Evolutionary conservation across 2,329 filamentous ascomycete genomes (phyloP).

Genomic region (Aspergillus sp.): DNA sequence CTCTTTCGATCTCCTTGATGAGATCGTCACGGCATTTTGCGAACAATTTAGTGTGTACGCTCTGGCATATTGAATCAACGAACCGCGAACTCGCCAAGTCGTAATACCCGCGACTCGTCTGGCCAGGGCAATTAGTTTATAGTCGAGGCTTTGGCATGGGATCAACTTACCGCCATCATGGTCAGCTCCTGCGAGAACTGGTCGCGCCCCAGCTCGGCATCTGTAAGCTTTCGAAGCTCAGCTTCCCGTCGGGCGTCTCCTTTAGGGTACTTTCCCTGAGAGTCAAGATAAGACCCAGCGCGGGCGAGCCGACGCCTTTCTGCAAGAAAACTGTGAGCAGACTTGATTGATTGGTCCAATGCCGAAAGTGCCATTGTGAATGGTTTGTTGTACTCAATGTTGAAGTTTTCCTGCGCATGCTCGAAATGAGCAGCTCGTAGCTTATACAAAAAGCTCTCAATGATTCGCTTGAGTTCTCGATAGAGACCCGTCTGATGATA

Average conservation of each 20-base stretch:
- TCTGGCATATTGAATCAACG: conserved; percentile 42
- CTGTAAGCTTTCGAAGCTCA: conserved; percentile 29
- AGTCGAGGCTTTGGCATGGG: neutral
- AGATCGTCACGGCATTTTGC: conserved; percentile 38
- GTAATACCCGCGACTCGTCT: conserved; percentile 43
- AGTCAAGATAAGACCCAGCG: conserved; percentile 13
- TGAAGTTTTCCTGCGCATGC: conserved; percentile 54
- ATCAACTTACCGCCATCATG: conserved; percentile 44
- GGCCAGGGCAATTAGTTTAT: conserved; percentile 14
- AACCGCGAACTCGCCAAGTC: conserved; percentile 43
- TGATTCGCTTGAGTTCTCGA: conserved; percentile 38
- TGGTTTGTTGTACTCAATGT: conserved; percentile 57
- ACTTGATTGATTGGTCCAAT: conserved; percentile 26
- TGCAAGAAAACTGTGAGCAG: conserved; percentile 16
- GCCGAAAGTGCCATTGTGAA: conserved; percentile 53
- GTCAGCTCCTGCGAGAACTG: conserved; percentile 40
- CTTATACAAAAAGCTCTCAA: conserved; percentile 51
- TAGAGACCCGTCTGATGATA: conserved; percentile 41
- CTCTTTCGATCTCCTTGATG: conserved; percentile 30
- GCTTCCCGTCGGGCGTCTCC: conserved; percentile 25
- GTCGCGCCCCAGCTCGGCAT: conserved; percentile 36
- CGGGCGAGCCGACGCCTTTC: conserved; percentile 25
- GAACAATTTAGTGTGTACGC: conserved; percentile 39
- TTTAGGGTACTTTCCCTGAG: conserved; percentile 16
- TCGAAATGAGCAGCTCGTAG: conserved; percentile 43